Evolutionary conservation across 257 asterid species (phyloP), one percentile per base, ranked within the genome.

Genomic region (Salvia rosmarinus): DNA sequence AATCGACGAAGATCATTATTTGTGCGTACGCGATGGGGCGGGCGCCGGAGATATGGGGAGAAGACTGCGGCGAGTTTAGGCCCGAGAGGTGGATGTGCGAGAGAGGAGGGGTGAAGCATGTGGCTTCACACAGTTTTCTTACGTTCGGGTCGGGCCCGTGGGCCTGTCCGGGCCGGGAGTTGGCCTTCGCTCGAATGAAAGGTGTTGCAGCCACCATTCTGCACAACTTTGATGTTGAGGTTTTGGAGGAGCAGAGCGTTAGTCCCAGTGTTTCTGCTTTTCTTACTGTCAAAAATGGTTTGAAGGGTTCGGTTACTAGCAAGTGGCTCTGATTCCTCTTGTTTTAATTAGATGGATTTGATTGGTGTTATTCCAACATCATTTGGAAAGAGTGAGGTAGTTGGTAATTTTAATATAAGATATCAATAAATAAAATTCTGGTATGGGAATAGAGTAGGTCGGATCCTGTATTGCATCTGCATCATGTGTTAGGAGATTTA

Each of bases 21-120:
- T 82, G 89, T 64, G 28, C 85, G 39, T 84, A 84, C 19, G 74
- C 86, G 4, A 82, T 84, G 89, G 89, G 86, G 63, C 51, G 89
- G 35, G 67, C 16, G 73, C 0, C 34, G 20, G 83, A 20, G 82
- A 81, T 84, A 20, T 84, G 85, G 85, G 89, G 86, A 0, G 68
- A 79, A 10, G 86, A 84, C 44, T 79, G 82, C 39, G 25, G 12
- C 1, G 86, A 84, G 57, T 82, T 84, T 34, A 79, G 55, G 83
- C 89, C 86, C 11, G 89, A 82, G 83, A 79, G 89, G 61, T 84
- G 89, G 89, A 20, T 77, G 9, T 8, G 68, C 0, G 74, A 37
- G 52, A 46, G 51, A 43, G 86, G 84, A 19, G 79, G 75, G 58
- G 43, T 71, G 19, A 79, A 66, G 23, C 86, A 75, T 7, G 77